Conservation (phyloP, 768 basidiomycete species). For the Suillus plorans region DNA sequence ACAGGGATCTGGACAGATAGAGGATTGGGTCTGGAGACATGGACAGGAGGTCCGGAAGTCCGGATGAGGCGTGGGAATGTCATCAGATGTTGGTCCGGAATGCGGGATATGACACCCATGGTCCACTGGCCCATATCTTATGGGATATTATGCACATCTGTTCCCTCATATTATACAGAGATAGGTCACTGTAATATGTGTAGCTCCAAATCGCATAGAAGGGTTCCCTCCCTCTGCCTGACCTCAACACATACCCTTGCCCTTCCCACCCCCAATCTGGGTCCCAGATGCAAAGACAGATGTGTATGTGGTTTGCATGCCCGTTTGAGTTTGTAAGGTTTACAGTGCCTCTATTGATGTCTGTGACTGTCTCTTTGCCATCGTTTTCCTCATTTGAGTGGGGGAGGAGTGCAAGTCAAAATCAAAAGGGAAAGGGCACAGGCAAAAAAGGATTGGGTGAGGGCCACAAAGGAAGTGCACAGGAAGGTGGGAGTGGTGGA, state of each 20-base stretch:
- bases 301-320: slow-evolving; percentile 82
- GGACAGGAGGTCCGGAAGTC: too few relatives aligned
- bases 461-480: neutral
- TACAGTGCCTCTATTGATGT: neutral
- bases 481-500: slow-evolving; percentile 5
- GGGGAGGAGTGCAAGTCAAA: neutral
- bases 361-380: neutral
- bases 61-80: too few relatives aligned
- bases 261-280: slow-evolving; percentile 92
- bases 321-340: slow-evolving; percentile 55
- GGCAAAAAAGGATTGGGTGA: slow-evolving; percentile 5
- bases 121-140: too few relatives aligned
- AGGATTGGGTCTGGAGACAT: too few relatives aligned
- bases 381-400: slow-evolving; percentile 1
- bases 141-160: too few relatives aligned
- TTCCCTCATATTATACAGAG: too few relatives aligned
- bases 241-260: slow-evolving; percentile 26
- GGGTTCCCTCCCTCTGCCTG: neutral
- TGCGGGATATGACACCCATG: too few relatives aligned
- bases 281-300: slow-evolving; percentile 82
- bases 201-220: neutral
- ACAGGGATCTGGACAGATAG: too few relatives aligned
- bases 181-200: too few relatives aligned
- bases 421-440: neutral
- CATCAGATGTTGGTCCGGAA: too few relatives aligned